A percentile compares a stretch with the other conserved stretches of the same genome.
Conservation (phyloP, 2,329 filamentous ascomycete species). For the Lithohypha guttulata region DNA sequence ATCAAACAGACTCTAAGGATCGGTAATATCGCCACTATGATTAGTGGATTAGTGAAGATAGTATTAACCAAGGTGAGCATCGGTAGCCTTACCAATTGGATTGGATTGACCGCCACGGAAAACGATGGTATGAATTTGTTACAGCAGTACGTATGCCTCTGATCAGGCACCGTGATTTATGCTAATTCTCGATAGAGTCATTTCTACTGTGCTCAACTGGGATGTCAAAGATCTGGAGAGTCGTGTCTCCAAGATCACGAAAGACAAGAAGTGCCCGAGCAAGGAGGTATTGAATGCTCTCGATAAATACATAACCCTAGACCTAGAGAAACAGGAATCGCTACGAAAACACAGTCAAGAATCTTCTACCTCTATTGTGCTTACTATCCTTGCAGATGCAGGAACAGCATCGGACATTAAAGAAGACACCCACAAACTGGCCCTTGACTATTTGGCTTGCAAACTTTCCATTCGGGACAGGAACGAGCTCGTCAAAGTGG, state of each 20-base stretch:
- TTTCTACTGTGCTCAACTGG: constrained; percentile 62
- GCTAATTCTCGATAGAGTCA: constrained; percentile 43
- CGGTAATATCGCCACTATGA: constrained; percentile 73
- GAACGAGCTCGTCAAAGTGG: constrained; percentile 54
- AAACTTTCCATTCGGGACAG: constrained; percentile 63
- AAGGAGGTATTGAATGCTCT: constrained; percentile 54
- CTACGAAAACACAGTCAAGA: constrained; percentile 46
- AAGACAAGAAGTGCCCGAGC: constrained; percentile 45
- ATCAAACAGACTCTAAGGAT: constrained; percentile 63
- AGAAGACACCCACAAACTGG: constrained; percentile 51
- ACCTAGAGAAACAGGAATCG: constrained; percentile 48
- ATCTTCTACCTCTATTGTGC: constrained; percentile 51
- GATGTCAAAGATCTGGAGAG: constrained; percentile 62
- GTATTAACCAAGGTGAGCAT: constrained; percentile 69
- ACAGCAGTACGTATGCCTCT: constrained; percentile 40
- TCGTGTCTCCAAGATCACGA: constrained; percentile 53
- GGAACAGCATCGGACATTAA: constrained; percentile 37
- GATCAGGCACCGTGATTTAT: neutral
- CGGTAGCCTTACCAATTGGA: constrained; percentile 65
- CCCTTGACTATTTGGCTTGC: constrained; percentile 59
- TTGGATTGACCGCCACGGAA: constrained; percentile 58
- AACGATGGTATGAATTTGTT: constrained; percentile 74
- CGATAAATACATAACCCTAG: constrained; percentile 44
- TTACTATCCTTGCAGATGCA: constrained; percentile 48
- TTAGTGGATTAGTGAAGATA: constrained; percentile 61